Evolutionary conservation across 2,329 filamentous ascomycete species (phyloP), one percentile per base, ranked within the genome.

Genomic region (Pseudogymnoascus sp.): DNA sequence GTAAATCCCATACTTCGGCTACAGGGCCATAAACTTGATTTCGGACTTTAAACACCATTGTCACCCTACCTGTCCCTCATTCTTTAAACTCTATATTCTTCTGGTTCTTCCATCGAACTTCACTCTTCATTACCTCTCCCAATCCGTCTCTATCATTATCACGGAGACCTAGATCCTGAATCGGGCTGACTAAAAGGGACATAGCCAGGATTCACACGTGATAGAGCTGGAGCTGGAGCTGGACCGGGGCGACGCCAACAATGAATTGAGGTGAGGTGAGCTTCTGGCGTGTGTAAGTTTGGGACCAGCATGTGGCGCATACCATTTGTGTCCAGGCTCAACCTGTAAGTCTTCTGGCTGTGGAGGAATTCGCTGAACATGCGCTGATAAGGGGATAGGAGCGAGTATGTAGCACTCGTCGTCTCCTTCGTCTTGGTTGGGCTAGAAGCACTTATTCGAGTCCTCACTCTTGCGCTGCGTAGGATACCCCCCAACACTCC

Each of bases 401-500:
- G 83, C 76, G 93, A 99, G 78, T 97, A 97, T 78, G 77, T 96
- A 66, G 91, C 93, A 40, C 84, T 99, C 46, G 77, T 95, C 56
- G 86, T 87, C 63, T 97, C 93, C 6, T 89, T 97, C 71, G 71
- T 91, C 61, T 84, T 99, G 38, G 88, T 97, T 64, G 82, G 86
- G 56, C 82, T 96, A 68, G 95, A 99, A 76, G 87, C 87, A 63
- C 72, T 96, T 65, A 88, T 96, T 70, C 87, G 93, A 70, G 80
- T 96, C 64, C 84, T 96, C 66, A 97, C 95, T 1, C 84, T 97
- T 66, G 90, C 91, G 37, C 83, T 99, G 43, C 95, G 89, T 93
- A 78, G 74, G 88, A 65, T 14, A n/a, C 21, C 21, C 28, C 37
- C 34, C 9, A 12, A 5, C 46, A n/a, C 46, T 6, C 42, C 40